Conservation (phyloP, 2,329 filamentous ascomycete genomes). For the Stylonectria norvegica region DNA sequence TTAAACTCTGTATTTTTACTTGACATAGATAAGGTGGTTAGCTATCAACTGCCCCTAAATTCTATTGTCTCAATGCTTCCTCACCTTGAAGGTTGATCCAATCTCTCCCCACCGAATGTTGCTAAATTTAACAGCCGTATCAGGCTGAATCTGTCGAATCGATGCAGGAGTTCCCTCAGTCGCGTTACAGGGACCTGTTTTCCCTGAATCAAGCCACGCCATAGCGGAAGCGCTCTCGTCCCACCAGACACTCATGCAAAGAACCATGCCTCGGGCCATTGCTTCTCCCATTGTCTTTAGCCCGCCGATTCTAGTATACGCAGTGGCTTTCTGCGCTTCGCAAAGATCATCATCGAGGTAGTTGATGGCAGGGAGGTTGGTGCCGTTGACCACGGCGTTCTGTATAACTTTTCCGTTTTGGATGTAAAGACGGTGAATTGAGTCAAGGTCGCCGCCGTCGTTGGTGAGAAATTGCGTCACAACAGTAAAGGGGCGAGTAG, state of each 20-base stretch:
- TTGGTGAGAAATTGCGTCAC: slow-evolving; percentile 48
- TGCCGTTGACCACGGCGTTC: slow-evolving; percentile 16
- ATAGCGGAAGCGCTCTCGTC: slow-evolving; percentile 46
- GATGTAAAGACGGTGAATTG: slow-evolving; percentile 47
- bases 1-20: too few relatives aligned
- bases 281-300: slow-evolving; percentile 45
- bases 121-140: slow-evolving; percentile 51
- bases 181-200: slow-evolving; percentile 50
- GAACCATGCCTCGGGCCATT: slow-evolving; percentile 46
- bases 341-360: slow-evolving; percentile 37
- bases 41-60: too few relatives aligned
- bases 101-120: slow-evolving; percentile 61
- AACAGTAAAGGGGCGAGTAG: slow-evolving; percentile 40
- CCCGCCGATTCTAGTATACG: slow-evolving; percentile 38
- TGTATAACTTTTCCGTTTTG: slow-evolving; percentile 30
- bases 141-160: slow-evolving; percentile 45
- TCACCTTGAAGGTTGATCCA: slow-evolving; percentile 39
- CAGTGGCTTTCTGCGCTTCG: slow-evolving; percentile 26
- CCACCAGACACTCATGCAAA: slow-evolving; percentile 54
- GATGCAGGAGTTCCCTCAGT: slow-evolving; percentile 50
- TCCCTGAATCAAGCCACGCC: slow-evolving; percentile 50
- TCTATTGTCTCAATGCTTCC: not conserved
- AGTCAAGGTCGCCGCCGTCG: slow-evolving; percentile 41
- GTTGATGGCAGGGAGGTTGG: slow-evolving; percentile 31
- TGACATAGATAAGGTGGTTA: too few relatives aligned